These are phyloP conservation scores for Dendrobium huoshanense DNA, from an alignment of 106 monocot species.

Conservation along the genomic window DNA sequence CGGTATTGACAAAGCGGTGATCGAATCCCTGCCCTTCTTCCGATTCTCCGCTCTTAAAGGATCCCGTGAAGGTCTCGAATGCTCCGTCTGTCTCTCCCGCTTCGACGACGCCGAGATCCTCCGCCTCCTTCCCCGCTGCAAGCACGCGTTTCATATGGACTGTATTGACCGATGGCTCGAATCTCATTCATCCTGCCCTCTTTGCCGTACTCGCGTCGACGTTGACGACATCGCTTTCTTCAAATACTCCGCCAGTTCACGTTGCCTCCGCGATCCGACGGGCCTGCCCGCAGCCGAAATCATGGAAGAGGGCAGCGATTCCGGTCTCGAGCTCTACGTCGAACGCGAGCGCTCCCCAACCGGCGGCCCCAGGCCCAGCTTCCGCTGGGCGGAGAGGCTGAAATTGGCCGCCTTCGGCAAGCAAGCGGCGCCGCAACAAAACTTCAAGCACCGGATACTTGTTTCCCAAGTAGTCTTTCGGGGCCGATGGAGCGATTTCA, in stretches of 20 bases:
- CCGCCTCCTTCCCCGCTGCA: slow-evolving; percentile 66
- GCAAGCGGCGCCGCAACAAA: slow-evolving; percentile 18
- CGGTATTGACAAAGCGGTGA: slow-evolving; percentile 51
- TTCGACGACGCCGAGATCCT: slow-evolving; percentile 55
- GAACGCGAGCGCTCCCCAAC: slow-evolving; percentile 30
- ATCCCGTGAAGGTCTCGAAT: slow-evolving; percentile 57
- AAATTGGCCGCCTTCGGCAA: background rate
- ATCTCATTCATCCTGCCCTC: slow-evolving; percentile 60
- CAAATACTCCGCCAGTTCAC: slow-evolving; percentile 40
- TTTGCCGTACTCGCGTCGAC: slow-evolving; percentile 52
- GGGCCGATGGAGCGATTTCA: slow-evolving; percentile 89
- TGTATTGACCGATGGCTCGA: slow-evolving; percentile 87
- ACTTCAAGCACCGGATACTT: slow-evolving; percentile 62
- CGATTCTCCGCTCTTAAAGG: slow-evolving; percentile 52
- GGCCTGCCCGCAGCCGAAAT: background rate
- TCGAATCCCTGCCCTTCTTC: slow-evolving; percentile 88
- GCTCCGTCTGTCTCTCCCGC: slow-evolving; percentile 60
- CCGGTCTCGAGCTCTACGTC: slow-evolving; percentile 34
- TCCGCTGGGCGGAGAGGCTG: background rate
- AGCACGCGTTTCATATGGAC: slow-evolving; percentile 72
- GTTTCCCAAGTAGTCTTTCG: slow-evolving; percentile 59
- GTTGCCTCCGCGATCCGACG: slow-evolving; percentile 21
- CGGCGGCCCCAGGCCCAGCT: background rate
- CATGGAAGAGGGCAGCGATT: background rate
- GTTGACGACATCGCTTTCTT: slow-evolving; percentile 35